Base-by-base conservation (phyloP, 2,329 filamentous ascomycete species). In the Ophiostoma ulmi region DNA sequence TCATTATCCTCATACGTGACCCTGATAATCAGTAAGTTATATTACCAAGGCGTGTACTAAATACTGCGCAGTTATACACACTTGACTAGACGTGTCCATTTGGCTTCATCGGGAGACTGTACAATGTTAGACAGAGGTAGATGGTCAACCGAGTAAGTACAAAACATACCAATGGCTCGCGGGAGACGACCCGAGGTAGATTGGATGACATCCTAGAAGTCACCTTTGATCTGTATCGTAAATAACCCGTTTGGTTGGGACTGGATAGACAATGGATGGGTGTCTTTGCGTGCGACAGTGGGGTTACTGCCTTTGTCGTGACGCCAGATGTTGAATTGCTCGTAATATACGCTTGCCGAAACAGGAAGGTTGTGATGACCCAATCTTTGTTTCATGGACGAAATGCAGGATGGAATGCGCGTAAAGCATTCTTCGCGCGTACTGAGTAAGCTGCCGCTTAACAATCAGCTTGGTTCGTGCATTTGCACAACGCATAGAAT, bases 1-100 rank as follows among this genome's bases (percentile, higher is more conserved):
- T 84, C 82, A 26, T 87, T 85, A 76, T 92, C 90, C 70, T 82
- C 81, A 78, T 92, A 93, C 44, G 83, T 85, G 73, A 87, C 87
- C 88, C 63, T 10, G 55, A 26, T 10, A 5, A 5, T 70, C 22
- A 48, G 52, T 11, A 35, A 20, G 26, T 7, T 31, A 10, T 17
- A 3, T 3, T 14, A 35, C 11, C 17, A 31, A n/a, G 35, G 13
- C 3, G n/a, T 17, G 10, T 13, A 14, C 11, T 31, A 1, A 26
- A 13, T 10, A 11, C 1, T 44, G 26, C 72, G 73, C 58, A 55
- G 38, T 67, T 8, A 22, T 58, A 74, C 79, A 73, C 81, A 88
- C 86, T 86, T 85, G 74, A 86, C 81, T 7, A 89, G 81, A 75
- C 84, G 87, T 41, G 85, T 85, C 87, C 87, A 90, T 75, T 81